Percentiles rank a stretch among this genome's conserved stretches.
Conservation (phyloP, 148 eudicot species). For the Gaultheria prostrata region DNA sequence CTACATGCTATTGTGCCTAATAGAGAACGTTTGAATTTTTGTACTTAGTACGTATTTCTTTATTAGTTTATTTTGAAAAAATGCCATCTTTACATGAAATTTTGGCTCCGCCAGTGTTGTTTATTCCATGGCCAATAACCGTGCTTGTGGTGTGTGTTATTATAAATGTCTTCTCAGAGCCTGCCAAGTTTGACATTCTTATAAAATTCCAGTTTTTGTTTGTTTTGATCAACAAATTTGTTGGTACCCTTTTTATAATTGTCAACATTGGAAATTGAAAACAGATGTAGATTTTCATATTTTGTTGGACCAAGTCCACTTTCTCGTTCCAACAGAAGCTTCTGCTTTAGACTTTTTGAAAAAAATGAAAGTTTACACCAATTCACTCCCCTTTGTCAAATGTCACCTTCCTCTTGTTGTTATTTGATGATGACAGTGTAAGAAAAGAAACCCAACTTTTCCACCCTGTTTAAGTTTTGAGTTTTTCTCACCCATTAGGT, state of each 20-base stretch:
- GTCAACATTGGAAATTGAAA: background rate
- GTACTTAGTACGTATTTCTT: too few relatives aligned
- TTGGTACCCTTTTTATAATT: background rate
- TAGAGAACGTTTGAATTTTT: too few relatives aligned
- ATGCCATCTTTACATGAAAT: too few relatives aligned
- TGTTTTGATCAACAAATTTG: too few relatives aligned
- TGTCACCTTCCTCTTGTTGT: background rate
- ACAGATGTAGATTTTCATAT: background rate
- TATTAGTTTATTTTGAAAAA: too few relatives aligned
- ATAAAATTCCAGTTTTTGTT: background rate
- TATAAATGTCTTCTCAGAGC: background rate
- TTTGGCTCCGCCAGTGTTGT: too few relatives aligned
- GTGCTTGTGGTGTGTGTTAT: background rate
- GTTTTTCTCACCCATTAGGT: background rate
- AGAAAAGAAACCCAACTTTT: background rate
- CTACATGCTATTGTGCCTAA: too few relatives aligned
- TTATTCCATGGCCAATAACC: background rate
- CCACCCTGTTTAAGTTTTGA: background rate
- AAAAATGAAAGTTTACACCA: background rate
- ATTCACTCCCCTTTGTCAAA: background rate
- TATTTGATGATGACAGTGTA: background rate
- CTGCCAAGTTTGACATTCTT: background rate
- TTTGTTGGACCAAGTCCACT: background rate
- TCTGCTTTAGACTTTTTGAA: background rate
- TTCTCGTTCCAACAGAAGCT: conserved; percentile 14